These are phyloP conservation scores for Raffaelea albimanens DNA, from an alignment of 2,329 filamentous ascomycete species.

Conservation along the genomic window DNA sequence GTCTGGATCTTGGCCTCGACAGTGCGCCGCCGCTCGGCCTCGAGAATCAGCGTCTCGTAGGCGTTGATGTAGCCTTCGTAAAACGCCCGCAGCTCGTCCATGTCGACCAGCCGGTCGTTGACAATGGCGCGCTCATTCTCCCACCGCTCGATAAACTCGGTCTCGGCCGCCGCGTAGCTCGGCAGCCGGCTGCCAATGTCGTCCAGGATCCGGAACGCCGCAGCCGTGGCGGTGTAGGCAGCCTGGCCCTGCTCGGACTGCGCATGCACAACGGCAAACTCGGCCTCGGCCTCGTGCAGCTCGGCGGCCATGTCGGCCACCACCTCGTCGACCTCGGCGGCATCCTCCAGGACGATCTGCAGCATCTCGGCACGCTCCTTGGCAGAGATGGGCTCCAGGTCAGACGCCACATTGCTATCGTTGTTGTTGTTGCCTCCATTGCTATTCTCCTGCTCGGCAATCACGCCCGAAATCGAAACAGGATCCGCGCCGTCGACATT, in stretches of 20 bases:
- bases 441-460: constrained; percentile 45
- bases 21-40: constrained; percentile 65
- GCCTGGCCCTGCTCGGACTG: constrained; percentile 49
- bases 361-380: constrained; percentile 78
- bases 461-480: constrained; percentile 58
- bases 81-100: constrained; percentile 68
- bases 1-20: constrained; percentile 65
- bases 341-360: constrained; percentile 65
- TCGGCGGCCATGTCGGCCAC: constrained; percentile 64
- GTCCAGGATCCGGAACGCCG: constrained; percentile 58
- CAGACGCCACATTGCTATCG: constrained; percentile 22
- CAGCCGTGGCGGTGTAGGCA: constrained; percentile 47
- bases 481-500: constrained; percentile 19
- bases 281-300: constrained; percentile 66
- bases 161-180: constrained; percentile 53
- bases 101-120: constrained; percentile 58
- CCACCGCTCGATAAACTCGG: constrained; percentile 60
- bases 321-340: constrained; percentile 55
- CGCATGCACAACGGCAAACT: constrained; percentile 52
- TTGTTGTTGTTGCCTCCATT: neutral
- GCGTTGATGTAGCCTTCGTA: constrained; percentile 80
- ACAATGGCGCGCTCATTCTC: constrained; percentile 64
- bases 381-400: constrained; percentile 60
- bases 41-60: constrained; percentile 76
- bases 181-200: constrained; percentile 58